Percentiles rank a stretch among this genome's conserved stretches.
Conservation (phyloP, 2,329 filamentous ascomycete genomes). For the Talaromyces sp. region DNA sequence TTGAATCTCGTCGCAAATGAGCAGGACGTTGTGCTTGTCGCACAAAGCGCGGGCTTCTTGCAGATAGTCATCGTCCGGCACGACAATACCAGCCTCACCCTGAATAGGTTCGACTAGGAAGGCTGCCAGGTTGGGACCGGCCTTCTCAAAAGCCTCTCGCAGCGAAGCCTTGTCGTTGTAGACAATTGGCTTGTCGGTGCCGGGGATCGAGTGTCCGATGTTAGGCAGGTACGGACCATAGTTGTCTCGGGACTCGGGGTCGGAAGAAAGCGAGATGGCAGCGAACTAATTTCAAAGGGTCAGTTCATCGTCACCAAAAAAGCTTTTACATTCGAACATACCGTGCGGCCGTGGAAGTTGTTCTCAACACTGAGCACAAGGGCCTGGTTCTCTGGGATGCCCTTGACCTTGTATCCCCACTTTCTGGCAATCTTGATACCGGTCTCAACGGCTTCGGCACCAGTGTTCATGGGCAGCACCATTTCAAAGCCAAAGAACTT, state of each 20-base stretch:
- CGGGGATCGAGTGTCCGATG: slow-evolving; percentile 70
- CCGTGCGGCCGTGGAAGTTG: slow-evolving; percentile 95
- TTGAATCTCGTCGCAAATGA: slow-evolving; percentile 98
- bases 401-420: slow-evolving; percentile 97
- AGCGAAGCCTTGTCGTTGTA: slow-evolving; percentile 83
- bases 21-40: slow-evolving; percentile 87
- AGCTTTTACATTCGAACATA: slow-evolving; percentile 41
- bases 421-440: slow-evolving; percentile 94
- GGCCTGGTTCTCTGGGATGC: slow-evolving; percentile 76
- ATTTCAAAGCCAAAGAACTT: slow-evolving; percentile 91
- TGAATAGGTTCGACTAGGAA: slow-evolving; percentile 97
- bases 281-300: slow-evolving; percentile 58
- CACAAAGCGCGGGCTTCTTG: slow-evolving; percentile 74
- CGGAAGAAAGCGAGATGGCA: slow-evolving; percentile 89
- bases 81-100: slow-evolving; percentile 93
- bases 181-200: slow-evolving; percentile 69
- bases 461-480: slow-evolving; percentile 97
- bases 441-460: slow-evolving; percentile 92
- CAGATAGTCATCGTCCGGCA: slow-evolving; percentile 86
- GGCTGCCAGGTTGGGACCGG: slow-evolving; percentile 80
- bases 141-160: slow-evolving; percentile 68
- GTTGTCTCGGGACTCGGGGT: slow-evolving; percentile 92
- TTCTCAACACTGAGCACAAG: slow-evolving; percentile 77
- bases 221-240: slow-evolving; percentile 94
- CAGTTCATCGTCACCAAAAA: not conserved